These are phyloP conservation scores for Nicotiana paniculata DNA, from an alignment of 257 asterid genomes.

Conservation along the genomic window DNA sequence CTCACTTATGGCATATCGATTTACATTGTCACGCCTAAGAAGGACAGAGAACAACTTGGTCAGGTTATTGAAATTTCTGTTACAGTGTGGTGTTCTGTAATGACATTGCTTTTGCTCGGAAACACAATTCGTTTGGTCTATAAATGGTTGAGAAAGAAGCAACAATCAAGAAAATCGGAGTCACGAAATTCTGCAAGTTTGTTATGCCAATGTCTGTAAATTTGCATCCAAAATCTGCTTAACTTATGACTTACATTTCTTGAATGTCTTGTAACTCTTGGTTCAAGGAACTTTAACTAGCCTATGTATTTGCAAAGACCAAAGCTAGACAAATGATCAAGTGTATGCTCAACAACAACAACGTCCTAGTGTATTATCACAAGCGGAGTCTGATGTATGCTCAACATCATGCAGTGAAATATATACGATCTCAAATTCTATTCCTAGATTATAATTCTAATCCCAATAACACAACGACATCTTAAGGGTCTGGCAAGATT, in stretches of 20 bases:
- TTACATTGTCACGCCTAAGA: not conserved
- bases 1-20: not conserved
- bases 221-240: not conserved
- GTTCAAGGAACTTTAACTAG: not conserved
- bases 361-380: too few species aligned
- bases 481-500: too few species aligned
- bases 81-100: slow-evolving; percentile 21
- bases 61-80: slow-evolving; percentile 12
- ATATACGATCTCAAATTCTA: too few species aligned
- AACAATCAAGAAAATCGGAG: not conserved
- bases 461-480: too few species aligned
- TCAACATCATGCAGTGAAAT: too few species aligned
- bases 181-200: not conserved
- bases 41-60: not conserved
- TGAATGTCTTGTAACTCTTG: not conserved
- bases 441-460: too few species aligned
- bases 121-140: slow-evolving; percentile 22
- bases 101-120: slow-evolving; percentile 18
- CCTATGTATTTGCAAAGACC: not conserved
- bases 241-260: too few species aligned
- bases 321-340: not conserved
- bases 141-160: not conserved
- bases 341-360: not conserved
- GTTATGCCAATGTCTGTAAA: not conserved
- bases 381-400: too few species aligned